Base-by-base conservation (phyloP, 108 stramenopile species). In the Skeletonema marinoi region DNA sequence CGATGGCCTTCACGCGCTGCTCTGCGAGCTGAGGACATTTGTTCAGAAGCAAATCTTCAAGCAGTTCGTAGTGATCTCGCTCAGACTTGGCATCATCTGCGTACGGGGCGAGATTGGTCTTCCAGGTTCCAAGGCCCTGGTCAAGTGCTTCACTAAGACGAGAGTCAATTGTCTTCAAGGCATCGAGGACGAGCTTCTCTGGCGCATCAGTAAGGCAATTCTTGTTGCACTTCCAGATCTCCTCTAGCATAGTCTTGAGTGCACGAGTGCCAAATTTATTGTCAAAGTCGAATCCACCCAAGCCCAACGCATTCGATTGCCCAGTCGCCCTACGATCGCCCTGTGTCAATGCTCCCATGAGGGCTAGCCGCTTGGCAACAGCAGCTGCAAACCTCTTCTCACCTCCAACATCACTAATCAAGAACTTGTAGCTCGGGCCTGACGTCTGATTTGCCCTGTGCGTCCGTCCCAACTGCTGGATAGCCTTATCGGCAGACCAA, bases 401-500 rank as follows among this genome's bases (percentile, higher is more conserved):
- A 16, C 91, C 92, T 39, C 91, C 91, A 0, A 89, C 71, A 61
- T 87, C 80, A 46, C 78, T 86, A 35, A 87, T 72, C 12, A 87
- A 46, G 21, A 88, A 80, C 66, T 80, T 81, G 63, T 88, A 90
- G 17, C 75, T 65, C 14, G 89, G 89, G 8, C 86, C 89, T 2
- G 80, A 73, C 11, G 51, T 35, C 69, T 88, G 86, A 38, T 87
- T 90, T 13, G 88, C 60, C 16, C 93, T 69, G 60, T 94, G 93
- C 12, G 88, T 77, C n/a, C 93, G 82, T n/a, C 93, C 93, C 13
- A 94, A 73, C 41, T 84, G 83, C 86, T 94, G 93, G 42, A 92
- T 88, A 4, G 90, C 90, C 63, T 89, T 91, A 76, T 94, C 93
- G 7, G 54, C 54, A 56, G 77, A 68, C 93, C 93, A 94, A 48